Evolutionary conservation across 495 filamentous ascomycete species (phyloP).

Genomic region (Trichodelitschia bisporula): DNA sequence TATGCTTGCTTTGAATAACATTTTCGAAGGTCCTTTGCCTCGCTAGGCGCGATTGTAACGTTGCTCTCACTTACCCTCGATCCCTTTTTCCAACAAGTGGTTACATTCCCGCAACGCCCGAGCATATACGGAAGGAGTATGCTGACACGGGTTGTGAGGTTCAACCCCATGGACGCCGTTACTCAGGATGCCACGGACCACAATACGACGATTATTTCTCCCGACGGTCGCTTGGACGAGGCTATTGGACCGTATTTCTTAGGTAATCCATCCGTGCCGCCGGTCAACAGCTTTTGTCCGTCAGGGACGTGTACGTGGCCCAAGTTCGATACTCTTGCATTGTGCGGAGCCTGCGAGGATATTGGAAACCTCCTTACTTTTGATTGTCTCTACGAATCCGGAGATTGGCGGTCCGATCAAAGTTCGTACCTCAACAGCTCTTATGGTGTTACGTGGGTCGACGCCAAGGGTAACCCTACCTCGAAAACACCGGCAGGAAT

Average conservation of each 20-base stretch:
- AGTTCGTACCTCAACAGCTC: too few relatives aligned
- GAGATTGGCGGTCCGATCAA: too few relatives aligned
- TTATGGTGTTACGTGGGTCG: background rate
- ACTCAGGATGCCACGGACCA: too few relatives aligned
- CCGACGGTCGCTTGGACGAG: too few relatives aligned
- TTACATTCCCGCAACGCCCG: constrained; percentile 1
- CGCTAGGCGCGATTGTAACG: constrained; percentile 4
- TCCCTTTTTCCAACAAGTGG: constrained; percentile 9
- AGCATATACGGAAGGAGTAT: too few relatives aligned
- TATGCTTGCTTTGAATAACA: background rate
- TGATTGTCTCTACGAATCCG: background rate
- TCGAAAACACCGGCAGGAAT: too few relatives aligned
- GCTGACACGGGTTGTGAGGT: too few relatives aligned
- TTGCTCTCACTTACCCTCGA: constrained; percentile 5
- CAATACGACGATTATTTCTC: too few relatives aligned
- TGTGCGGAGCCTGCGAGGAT: constrained; percentile 5
- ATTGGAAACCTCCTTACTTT: constrained; percentile 1
- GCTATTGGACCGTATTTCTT: too few relatives aligned
- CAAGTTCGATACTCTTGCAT: constrained; percentile 5
- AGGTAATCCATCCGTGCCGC: too few relatives aligned
- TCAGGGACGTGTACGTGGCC: constrained; percentile 9
- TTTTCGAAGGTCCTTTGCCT: constrained; percentile 1
- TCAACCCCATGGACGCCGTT: too few relatives aligned
- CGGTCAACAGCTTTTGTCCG: too few relatives aligned
- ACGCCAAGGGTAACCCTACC: background rate